These are phyloP conservation scores for Talaromyces sp. DNA, from an alignment of 2,329 filamentous ascomycete species.

Conservation along the genomic window DNA sequence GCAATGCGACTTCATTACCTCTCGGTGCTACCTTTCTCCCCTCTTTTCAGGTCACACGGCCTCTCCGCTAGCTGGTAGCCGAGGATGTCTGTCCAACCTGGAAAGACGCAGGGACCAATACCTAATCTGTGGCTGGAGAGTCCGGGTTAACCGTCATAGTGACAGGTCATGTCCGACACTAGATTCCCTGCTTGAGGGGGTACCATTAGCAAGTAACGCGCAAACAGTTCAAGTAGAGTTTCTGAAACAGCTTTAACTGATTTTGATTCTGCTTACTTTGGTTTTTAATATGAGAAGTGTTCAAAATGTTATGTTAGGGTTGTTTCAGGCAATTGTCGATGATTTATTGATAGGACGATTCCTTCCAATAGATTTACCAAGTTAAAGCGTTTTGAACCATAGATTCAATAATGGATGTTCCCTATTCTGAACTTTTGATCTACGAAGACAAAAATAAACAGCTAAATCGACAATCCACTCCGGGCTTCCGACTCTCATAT, in stretches of 20 bases:
- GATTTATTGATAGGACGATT: neutral
- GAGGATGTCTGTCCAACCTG: conserved; percentile 30
- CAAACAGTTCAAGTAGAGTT: too few relatives aligned
- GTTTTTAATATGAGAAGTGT: neutral
- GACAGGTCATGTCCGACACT: conserved; percentile 1
- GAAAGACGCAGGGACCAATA: conserved; percentile 31
- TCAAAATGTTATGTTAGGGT: too few relatives aligned
- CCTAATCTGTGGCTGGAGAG: conserved; percentile 17
- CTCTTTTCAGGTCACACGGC: conserved; percentile 20
- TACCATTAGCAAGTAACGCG: neutral
- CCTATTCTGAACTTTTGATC: neutral
- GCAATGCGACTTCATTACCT: conserved; percentile 21
- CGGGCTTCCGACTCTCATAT: too few relatives aligned
- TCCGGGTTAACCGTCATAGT: neutral
- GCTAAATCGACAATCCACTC: too few relatives aligned
- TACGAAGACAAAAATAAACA: neutral
- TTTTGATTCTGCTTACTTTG: neutral
- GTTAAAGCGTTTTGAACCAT: neutral
- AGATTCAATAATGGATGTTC: conserved; percentile 1
- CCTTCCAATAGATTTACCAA: neutral
- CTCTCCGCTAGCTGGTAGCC: conserved; percentile 19
- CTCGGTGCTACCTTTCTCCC: conserved; percentile 18
- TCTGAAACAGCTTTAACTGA: neutral
- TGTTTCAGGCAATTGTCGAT: neutral
- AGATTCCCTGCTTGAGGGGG: neutral